Evolutionary conservation across 2,329 filamentous ascomycete genomes (phyloP), one percentile per base, ranked within the genome.

Genomic region (Fusarium paranaense): DNA sequence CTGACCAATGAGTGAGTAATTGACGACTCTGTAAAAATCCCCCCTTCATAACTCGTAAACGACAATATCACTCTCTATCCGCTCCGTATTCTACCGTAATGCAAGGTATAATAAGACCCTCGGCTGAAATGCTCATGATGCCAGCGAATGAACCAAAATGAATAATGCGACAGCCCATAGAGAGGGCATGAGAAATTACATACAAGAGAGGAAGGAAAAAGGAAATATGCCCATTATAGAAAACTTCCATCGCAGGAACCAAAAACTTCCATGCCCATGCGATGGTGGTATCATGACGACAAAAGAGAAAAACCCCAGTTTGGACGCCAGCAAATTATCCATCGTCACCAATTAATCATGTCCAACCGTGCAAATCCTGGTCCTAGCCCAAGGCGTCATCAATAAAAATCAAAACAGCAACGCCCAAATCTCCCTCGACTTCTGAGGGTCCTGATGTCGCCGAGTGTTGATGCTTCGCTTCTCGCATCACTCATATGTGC

Each of bases 211-310:
- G 25, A 25, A 54, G 45, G 25, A 32, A 35, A 27, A 6, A 38
- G 25, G 20, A 38, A 22, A 9, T 52, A 52, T 64, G 54, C 47
- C 16, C 25, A 47, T 59, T 59, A 60, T 35, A 42, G 35, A 11
- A 32, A 57, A 57, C 20, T 37, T 35, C 13, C 45, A 74, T 38
- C 63, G 35, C 20, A 40, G 10, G 35, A 45, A 16, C 20, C 20
- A 30, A 47, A 40, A 35, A 22, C 40, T 25, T 35, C 30, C 25
- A 35, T 45, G 32, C 16, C 13, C 14, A 54, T 61, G 61, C 52
- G 64, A 54, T 61, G 45, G 61, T 61, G 71, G 71, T 74, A 72
- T 72, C 54, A 30, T 52, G 50, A 30, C 38, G n/a, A 61, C 18
- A 61, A 22, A 52, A 52, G 47, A 40, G n/a, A 27, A 35, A 7